These are phyloP conservation scores for Aaosphaeria pasadenensis DNA, from an alignment of 2,329 filamentous ascomycete genomes.

Conservation along the genomic window DNA sequence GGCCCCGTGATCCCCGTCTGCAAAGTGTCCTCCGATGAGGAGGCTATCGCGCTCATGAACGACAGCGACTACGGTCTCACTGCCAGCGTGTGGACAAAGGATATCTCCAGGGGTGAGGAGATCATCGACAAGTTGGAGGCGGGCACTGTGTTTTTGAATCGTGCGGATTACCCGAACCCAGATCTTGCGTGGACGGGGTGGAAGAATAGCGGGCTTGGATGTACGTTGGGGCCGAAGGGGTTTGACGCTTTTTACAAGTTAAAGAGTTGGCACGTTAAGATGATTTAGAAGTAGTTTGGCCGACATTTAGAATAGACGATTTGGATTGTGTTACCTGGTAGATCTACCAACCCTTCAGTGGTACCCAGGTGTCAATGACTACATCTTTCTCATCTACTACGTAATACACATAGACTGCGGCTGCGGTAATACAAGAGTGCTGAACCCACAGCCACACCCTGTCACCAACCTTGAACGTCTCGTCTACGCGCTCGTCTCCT, in stretches of 20 bases:
- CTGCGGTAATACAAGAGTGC: not conserved
- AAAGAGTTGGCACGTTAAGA: constrained; percentile 91
- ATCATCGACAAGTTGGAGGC: constrained; percentile 81
- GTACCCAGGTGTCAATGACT: not conserved
- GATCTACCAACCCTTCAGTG: not conserved
- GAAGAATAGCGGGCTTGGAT: constrained; percentile 94
- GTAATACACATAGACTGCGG: not conserved
- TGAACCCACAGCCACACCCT: not conserved
- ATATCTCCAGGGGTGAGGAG: constrained; percentile 71
- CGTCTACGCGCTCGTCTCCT: not conserved
- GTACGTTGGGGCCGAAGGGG: constrained; percentile 83
- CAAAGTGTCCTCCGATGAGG: constrained; percentile 76
- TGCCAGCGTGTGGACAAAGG: constrained; percentile 96
- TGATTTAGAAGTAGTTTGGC: too few relatives aligned
- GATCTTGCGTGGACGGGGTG: constrained; percentile 93
- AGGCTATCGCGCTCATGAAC: constrained; percentile 85
- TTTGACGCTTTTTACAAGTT: constrained; percentile 96
- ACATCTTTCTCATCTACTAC: not conserved
- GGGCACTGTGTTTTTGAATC: constrained; percentile 93
- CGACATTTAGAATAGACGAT: too few relatives aligned
- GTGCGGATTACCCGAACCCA: constrained; percentile 87
- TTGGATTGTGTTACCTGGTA: too few relatives aligned
- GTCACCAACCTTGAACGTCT: not conserved
- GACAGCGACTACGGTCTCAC: constrained; percentile 92
- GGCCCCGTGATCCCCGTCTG: constrained; percentile 88